Conservation (phyloP, 73 alveolate genomes). For the Paramecium tetraurelia region DNA sequence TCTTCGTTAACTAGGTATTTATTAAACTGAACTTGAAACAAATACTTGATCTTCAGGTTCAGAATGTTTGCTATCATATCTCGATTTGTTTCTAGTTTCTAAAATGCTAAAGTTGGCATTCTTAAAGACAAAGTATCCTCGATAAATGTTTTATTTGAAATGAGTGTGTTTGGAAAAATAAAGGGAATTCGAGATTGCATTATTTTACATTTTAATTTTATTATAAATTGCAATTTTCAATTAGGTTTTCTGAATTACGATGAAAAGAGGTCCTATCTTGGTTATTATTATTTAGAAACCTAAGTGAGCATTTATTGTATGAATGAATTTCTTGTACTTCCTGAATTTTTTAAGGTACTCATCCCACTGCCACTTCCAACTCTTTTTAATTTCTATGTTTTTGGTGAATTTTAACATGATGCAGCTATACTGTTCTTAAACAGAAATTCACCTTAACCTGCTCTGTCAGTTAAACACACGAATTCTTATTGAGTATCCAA, state of each 20-base stretch:
- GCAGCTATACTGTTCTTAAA: neutral
- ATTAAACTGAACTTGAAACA: neutral
- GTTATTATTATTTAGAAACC: neutral
- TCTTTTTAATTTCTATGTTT: neutral
- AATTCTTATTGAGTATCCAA: neutral
- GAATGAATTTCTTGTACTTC: neutral
- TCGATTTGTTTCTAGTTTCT: neutral
- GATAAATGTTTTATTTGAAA: neutral
- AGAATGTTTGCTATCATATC: conserved; percentile 5
- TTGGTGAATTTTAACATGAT: neutral
- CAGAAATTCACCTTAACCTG: neutral
- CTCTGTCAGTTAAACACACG: neutral
- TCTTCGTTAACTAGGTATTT: neutral
- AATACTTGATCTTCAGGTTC: conserved; percentile 7
- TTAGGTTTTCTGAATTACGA: neutral
- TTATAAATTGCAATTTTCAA: neutral
- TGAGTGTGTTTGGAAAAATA: neutral
- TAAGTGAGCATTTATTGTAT: neutral
- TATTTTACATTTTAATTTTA: neutral
- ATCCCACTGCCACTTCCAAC: neutral
- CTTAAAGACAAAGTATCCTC: conserved; percentile 22
- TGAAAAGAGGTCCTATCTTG: neutral
- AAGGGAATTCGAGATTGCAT: neutral
- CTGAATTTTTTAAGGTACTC: neutral
- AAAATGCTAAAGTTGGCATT: conserved; percentile 1